Evolutionary conservation across 495 filamentous ascomycete genomes (phyloP).

Genomic region (Extremus antarcticus): DNA sequence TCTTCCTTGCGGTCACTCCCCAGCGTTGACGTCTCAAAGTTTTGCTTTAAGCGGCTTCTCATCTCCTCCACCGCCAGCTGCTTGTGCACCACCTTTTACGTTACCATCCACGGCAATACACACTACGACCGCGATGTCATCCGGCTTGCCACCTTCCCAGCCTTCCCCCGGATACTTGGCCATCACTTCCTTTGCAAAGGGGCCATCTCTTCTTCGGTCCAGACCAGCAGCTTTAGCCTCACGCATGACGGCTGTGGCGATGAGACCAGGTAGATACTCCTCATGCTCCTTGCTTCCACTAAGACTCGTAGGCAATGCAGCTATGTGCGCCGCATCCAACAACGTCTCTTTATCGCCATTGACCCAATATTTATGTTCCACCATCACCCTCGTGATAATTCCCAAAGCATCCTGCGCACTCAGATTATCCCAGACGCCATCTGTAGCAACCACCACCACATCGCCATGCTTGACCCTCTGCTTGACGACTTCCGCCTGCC

Average conservation of each 20-base stretch:
- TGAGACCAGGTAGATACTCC: slow-evolving; percentile 26
- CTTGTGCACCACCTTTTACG: background rate
- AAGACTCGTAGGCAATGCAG: slow-evolving; percentile 18
- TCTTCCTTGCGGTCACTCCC: too few relatives aligned
- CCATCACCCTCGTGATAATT: slow-evolving; percentile 66
- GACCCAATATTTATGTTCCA: slow-evolving; percentile 47
- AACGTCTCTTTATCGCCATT: slow-evolving; percentile 47
- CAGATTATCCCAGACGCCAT: slow-evolving; percentile 97
- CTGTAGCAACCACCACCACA: slow-evolving; percentile 80
- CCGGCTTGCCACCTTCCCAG: slow-evolving; percentile 79
- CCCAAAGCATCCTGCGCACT: slow-evolving; percentile 76
- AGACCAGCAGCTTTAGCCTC: slow-evolving; percentile 78
- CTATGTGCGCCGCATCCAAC: slow-evolving; percentile 35
- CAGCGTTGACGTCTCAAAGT: too few relatives aligned
- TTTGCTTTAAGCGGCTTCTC: slow-evolving; percentile 19
- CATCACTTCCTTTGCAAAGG: slow-evolving; percentile 89
- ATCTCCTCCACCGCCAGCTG: background rate
- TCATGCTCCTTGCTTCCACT: slow-evolving; percentile 1
- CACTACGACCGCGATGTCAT: slow-evolving; percentile 78
- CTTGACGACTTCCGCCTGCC: slow-evolving; percentile 68
- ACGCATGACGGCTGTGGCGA: slow-evolving; percentile 64
- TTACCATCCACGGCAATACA: slow-evolving; percentile 40
- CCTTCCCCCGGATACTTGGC: slow-evolving; percentile 71
- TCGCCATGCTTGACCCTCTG: slow-evolving; percentile 78
- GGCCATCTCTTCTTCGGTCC: slow-evolving; percentile 68